Evolutionary conservation across 1,284 basidiomycete species (phyloP).

Genomic region (Moesziomyces parantarcticus): DNA sequence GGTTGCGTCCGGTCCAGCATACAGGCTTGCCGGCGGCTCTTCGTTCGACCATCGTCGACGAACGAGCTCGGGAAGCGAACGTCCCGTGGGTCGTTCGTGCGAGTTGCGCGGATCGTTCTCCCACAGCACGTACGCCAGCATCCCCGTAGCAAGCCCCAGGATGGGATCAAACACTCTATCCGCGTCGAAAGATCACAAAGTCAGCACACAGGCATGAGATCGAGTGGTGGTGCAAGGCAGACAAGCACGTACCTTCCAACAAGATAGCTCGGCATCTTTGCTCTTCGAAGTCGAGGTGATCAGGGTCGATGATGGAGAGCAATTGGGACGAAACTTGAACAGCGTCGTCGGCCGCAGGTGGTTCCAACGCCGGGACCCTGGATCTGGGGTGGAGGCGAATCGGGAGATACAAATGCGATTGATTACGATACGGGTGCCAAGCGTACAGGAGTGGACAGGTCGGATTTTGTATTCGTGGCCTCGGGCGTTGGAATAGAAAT

Average conservation of each 20-base stretch:
- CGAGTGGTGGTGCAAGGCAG: too few species aligned
- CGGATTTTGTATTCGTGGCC: background rate
- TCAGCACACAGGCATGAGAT: background rate
- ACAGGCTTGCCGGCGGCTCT: slow-evolving; percentile 24
- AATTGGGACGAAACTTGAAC: too few species aligned
- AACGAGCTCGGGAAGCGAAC: slow-evolving; percentile 51
- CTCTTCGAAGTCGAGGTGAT: background rate
- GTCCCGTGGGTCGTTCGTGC: slow-evolving; percentile 48
- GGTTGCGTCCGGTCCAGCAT: slow-evolving; percentile 25
- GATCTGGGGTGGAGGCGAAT: background rate
- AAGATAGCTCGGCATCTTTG: slow-evolving; percentile 32
- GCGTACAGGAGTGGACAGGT: too few species aligned
- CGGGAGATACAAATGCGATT: background rate
- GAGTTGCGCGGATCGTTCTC: slow-evolving; percentile 62
- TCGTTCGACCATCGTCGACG: slow-evolving; percentile 30
- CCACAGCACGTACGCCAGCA: slow-evolving; percentile 64
- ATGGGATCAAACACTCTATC: slow-evolving; percentile 53
- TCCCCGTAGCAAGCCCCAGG: slow-evolving; percentile 60
- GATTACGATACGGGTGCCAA: background rate
- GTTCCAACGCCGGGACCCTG: background rate
- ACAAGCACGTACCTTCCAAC: slow-evolving; percentile 34
- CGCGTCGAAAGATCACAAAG: background rate
- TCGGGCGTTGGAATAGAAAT: background rate
- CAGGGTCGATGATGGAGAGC: background rate
- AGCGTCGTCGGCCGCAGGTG: too few species aligned